These are phyloP conservation scores for Setomelanomma holmii DNA, from an alignment of 2,329 filamentous ascomycete genomes.

Conservation along the genomic window DNA sequence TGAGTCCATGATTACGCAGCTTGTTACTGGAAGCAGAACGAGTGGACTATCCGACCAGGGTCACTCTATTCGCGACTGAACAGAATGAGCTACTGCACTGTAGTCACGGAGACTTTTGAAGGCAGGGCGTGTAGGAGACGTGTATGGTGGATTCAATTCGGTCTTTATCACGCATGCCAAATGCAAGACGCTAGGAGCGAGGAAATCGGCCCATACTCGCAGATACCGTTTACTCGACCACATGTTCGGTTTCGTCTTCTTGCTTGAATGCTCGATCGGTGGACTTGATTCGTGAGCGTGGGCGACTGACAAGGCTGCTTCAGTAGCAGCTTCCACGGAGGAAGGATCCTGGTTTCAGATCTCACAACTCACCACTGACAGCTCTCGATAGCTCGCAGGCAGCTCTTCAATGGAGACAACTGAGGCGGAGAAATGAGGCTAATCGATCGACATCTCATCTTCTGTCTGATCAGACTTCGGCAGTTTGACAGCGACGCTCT, in stretches of 20 bases:
- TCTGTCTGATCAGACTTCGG: not conserved
- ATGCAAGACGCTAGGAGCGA: not conserved
- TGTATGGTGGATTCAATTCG: slow-evolving; percentile 3
- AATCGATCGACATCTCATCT: not conserved
- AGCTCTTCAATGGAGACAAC: not conserved
- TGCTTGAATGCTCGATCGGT: not conserved
- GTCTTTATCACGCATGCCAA: slow-evolving; percentile 2
- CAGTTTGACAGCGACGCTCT: not conserved
- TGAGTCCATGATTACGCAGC: slow-evolving; percentile 5
- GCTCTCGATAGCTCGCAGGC: not conserved
- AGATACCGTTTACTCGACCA: not conserved
- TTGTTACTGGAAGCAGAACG: slow-evolving; percentile 1
- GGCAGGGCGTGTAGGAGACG: not conserved
- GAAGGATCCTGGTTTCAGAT: slow-evolving; percentile 7
- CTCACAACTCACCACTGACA: not conserved
- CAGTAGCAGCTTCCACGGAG: not conserved
- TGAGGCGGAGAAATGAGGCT: not conserved
- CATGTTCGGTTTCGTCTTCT: slow-evolving; percentile 1
- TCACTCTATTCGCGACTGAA: slow-evolving; percentile 8
- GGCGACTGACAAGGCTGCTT: not conserved
- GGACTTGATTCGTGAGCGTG: not conserved
- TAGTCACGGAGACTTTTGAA: not conserved
- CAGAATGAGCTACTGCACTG: slow-evolving; percentile 10
- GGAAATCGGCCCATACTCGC: slow-evolving; percentile 5
- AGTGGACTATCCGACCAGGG: not conserved